Base-by-base conservation (phyloP, 148 eudicot species). In the Gaultheria prostrata region DNA sequence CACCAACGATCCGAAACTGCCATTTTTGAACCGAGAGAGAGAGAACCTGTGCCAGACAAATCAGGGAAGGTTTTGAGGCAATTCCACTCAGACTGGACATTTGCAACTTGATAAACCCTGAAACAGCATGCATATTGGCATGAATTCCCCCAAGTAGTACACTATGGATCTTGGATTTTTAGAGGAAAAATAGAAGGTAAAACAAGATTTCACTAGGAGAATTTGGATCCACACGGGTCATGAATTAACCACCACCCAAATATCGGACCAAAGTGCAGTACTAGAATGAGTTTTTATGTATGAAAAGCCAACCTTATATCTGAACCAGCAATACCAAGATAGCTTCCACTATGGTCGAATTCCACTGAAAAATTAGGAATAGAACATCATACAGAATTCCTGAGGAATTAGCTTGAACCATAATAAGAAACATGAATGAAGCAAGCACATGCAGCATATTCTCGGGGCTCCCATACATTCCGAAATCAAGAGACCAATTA, bases 21-120 rank as follows among this genome's bases (percentile, higher is more conserved):
- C 49, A 53, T 21, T 12, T 43, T 57, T 50, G 6, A 21, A 2
- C 18, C 13, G 84, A 59, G 78, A 72, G 51, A 72, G 83, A 39
- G 53, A 20, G 69, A 39, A 96, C 99, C 99, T 91, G 97, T 93
- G 91, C 99, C 99, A 24, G 99, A 94, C 84, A 96, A 85, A 89
- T 96, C 99, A 45, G 99, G 99, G 65, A 96, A 83, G 24, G 94
- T 92, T 88, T 92, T 92, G 84, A 93, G 84, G 85, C 93, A 90
- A 78, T 94, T 92, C 98, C 98, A 95, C 88, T 95, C 98, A 70
- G 94, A 89, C 85, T 95, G 94, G 45, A 96, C 97, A 76, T 90
- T 96, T 28, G 99, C 98, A 80, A 94, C 98, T 92, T 96, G 98
- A 88, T 92, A 94, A 26, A 96, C 95, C 83, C 99, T 96, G 94